These are phyloP conservation scores for Catharanthus roseus DNA, from an alignment of 257 asterid genomes.

Conservation along the genomic window DNA sequence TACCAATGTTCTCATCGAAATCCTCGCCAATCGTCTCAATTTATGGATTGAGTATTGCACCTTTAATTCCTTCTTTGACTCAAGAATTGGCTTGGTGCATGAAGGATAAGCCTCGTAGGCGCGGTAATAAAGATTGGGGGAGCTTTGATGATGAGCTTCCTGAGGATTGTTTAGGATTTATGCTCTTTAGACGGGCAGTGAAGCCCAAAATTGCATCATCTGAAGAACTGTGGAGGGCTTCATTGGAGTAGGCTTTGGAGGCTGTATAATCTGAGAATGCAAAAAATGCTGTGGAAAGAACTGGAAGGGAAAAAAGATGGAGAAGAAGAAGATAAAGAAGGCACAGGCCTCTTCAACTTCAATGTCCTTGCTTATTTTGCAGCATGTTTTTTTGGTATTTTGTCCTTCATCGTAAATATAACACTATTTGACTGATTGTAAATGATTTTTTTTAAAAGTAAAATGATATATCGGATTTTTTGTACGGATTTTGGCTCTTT, in stretches of 20 bases:
- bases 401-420: too few relatives aligned
- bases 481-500: too few relatives aligned
- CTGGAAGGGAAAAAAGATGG: conserved; percentile 32
- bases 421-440: too few relatives aligned
- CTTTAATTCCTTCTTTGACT: conserved; percentile 47
- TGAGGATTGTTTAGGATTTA: conserved; percentile 81
- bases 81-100: conserved; percentile 62
- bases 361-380: too few relatives aligned
- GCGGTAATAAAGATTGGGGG: conserved; percentile 61
- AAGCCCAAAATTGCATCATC: conserved; percentile 48
- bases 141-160: conserved; percentile 53
- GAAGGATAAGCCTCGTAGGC: conserved; percentile 74
- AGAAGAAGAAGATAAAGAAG: conserved; percentile 21
- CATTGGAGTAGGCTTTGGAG: conserved; percentile 55
- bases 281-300: conserved; percentile 36
- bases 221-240: conserved; percentile 33
- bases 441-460: too few relatives aligned
- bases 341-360: too few relatives aligned
- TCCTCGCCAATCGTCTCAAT: conserved; percentile 58
- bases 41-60: conserved; percentile 80
- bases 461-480: too few relatives aligned
- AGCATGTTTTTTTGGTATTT: too few relatives aligned
- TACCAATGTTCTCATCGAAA: conserved; percentile 45
- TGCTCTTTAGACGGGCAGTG: conserved; percentile 57
- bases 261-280: conserved; percentile 59